These are phyloP conservation scores for Cladosporium oxysporum DNA, from an alignment of 2,329 filamentous ascomycete species.

Conservation along the genomic window DNA sequence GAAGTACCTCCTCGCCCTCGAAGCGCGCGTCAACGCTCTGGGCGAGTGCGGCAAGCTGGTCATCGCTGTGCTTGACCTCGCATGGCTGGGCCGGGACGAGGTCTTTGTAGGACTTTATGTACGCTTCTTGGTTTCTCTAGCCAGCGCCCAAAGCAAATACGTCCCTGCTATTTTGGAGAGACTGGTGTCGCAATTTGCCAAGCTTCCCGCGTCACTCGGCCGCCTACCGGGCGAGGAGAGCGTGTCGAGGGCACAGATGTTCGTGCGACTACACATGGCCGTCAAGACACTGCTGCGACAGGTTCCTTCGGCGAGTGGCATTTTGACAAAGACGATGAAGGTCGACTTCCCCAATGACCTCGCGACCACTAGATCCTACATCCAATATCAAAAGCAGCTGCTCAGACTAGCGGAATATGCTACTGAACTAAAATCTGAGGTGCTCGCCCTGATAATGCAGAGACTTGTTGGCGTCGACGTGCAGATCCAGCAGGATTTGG, in stretches of 20 bases:
- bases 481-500: constrained; percentile 89
- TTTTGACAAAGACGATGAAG: constrained; percentile 58
- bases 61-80: constrained; percentile 57
- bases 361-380: constrained; percentile 75
- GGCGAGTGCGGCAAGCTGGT: constrained; percentile 60
- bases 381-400: constrained; percentile 85
- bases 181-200: constrained; percentile 76
- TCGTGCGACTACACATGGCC: constrained; percentile 72
- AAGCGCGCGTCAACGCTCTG: constrained; percentile 57
- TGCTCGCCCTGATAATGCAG: constrained; percentile 80
- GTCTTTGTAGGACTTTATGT: constrained; percentile 59
- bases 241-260: constrained; percentile 66
- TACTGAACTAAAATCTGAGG: constrained; percentile 73
- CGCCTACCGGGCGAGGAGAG: constrained; percentile 56
- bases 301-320: constrained; percentile 74
- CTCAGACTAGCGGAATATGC: constrained; percentile 75
- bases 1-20: constrained; percentile 61
- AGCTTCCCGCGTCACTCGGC: constrained; percentile 56
- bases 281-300: constrained; percentile 76
- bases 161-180: constrained; percentile 73
- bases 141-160: constrained; percentile 80
- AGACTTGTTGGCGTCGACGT: constrained; percentile 92
- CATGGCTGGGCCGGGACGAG: constrained; percentile 64
- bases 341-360: constrained; percentile 44
- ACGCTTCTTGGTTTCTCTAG: constrained; percentile 62